Evolutionary conservation across 768 basidiomycete species (phyloP), one percentile per base, ranked within the genome.

Genomic region (Suillus subalutaceus): DNA sequence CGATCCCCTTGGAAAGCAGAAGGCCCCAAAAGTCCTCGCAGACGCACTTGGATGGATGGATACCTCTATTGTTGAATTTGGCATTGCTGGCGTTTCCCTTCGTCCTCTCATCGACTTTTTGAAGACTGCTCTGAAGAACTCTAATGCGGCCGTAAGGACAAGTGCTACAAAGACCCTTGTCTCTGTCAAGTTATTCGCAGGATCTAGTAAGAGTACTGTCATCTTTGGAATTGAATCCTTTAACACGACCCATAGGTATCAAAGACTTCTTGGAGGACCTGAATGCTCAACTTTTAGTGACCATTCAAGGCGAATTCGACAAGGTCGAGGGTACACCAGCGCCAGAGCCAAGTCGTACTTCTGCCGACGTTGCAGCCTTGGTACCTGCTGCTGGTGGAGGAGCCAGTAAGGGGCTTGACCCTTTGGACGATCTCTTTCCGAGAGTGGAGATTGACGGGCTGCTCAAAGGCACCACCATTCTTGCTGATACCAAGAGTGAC

Each of bases 11-110:
- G 86, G 87, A 37, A 97, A 96, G 78, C 95, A 96, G 75, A 99
- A 99, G 75, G 97, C 97, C 4, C 97, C 97, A 0, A 99, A 99
- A 79, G 94, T 95, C 52, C 84, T 98, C 41, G 94, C 96, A 0
- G 97, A 99, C 74, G 90, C 96, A 2, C 78, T 96, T 57, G 79
- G 83, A 32, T 99, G 97, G 96, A 86, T 97, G 65, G 94, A 95
- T 66, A 85, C 88, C 41, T 90, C 92, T 9, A 78, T 99, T 40
- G 83, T 82, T 20, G 97, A 99, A 65, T 99, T 99, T 75, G 97
- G 97, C 48, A 92, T 96, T 67, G 85, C 87, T 32, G 96, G 96
- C 5, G 73, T 99, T 40, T 88, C 92, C 6, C 83, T 99, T 40
- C 86, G 94, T 63, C 86, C 83, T 65, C 81, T 99, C 41, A 95